These are phyloP conservation scores for Tremellales sp. DNA, from an alignment of 1,284 basidiomycete genomes.

Conservation along the genomic window DNA sequence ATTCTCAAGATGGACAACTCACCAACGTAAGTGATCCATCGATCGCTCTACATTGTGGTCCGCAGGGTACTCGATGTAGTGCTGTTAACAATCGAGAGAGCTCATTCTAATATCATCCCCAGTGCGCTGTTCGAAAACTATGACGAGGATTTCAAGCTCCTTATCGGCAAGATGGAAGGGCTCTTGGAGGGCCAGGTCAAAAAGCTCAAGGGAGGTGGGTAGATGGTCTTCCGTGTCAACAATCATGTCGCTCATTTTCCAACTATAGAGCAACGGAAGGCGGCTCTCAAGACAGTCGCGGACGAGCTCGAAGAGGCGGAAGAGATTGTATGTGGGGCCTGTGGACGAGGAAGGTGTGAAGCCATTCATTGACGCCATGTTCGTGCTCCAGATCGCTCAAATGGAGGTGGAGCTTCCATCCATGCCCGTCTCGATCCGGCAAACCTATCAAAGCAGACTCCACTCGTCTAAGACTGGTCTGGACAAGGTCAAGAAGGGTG, in stretches of 20 bases:
- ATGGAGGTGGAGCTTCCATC: slow-evolving; percentile 99
- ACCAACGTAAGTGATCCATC: slow-evolving; percentile 38
- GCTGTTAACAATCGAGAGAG: background rate
- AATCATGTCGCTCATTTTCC: background rate
- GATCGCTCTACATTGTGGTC: too few relatives aligned
- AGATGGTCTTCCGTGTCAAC: background rate
- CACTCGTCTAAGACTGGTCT: slow-evolving; percentile 68
- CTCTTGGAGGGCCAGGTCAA: slow-evolving; percentile 47
- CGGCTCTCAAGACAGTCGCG: slow-evolving; percentile 76
- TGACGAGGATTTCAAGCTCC: slow-evolving; percentile 48
- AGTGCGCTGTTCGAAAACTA: slow-evolving; percentile 50
- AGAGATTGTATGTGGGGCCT: slow-evolving; percentile 68
- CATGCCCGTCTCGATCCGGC: slow-evolving; percentile 78
- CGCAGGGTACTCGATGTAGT: too few relatives aligned
- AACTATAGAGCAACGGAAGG: slow-evolving; percentile 70
- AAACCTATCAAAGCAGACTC: slow-evolving; percentile 69
- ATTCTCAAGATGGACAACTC: slow-evolving; percentile 48
- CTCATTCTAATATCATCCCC: background rate
- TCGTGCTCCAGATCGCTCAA: slow-evolving; percentile 71
- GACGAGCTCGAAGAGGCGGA: slow-evolving; percentile 98
- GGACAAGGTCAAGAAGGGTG: slow-evolving; percentile 68
- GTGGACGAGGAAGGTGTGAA: background rate
- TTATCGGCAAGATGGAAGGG: slow-evolving; percentile 38
- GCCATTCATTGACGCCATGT: background rate
- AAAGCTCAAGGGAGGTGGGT: slow-evolving; percentile 45